Conservation (phyloP, 345 rosid species). For the Syzygium jambos region DNA sequence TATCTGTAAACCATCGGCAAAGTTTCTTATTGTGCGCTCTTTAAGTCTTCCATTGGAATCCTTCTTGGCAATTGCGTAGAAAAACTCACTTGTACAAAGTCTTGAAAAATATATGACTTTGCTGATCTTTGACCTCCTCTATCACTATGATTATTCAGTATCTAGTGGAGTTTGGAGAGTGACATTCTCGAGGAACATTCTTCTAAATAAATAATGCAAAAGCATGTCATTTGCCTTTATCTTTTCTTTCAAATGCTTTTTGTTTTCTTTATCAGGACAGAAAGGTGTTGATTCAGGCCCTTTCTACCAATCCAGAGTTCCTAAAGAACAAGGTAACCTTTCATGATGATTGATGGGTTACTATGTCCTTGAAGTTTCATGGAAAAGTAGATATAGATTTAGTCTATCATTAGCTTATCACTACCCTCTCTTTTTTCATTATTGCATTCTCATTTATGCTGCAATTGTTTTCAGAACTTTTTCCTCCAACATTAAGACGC, state of each 20-base stretch:
- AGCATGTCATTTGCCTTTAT: background rate
- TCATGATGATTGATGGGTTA: background rate
- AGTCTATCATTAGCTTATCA: background rate
- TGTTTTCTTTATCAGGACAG: conserved; percentile 43
- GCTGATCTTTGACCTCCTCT: background rate
- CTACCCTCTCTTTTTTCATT: background rate
- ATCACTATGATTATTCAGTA: background rate
- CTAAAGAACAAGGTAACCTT: conserved; percentile 72
- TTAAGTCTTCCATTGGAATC: background rate
- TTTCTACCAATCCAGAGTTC: conserved; percentile 85
- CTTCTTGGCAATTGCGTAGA: background rate
- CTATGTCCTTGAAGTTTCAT: background rate
- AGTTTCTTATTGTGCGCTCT: background rate
- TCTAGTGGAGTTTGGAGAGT: background rate
- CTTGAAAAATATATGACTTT: background rate
- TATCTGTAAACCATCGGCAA: background rate
- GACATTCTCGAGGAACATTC: background rate
- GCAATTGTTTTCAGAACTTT: background rate
- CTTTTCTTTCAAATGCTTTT: background rate
- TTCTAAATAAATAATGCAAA: background rate
- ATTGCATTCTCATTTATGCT: background rate
- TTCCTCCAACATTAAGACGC: background rate
- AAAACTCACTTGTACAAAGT: background rate
- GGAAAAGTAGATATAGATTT: background rate
- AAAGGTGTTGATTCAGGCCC: conserved; percentile 64